phyloP scores from a whole-genome alignment of 495 filamentous ascomycete genomes.

The Lasiosphaeris hirsuta region DNA sequence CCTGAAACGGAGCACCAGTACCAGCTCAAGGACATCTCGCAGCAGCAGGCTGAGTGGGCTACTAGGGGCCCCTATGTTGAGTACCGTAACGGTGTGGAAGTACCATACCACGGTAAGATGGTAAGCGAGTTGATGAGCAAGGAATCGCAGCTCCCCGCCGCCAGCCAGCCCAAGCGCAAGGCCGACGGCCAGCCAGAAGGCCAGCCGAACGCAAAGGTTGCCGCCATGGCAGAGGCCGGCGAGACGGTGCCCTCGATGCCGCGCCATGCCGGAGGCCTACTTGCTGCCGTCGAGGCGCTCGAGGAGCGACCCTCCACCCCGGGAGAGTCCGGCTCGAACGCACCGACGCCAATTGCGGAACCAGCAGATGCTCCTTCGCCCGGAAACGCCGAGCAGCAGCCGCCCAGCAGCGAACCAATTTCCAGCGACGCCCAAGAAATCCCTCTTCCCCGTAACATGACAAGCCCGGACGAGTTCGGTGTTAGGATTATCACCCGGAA shows the following conservation, averaged over 20 bases:
- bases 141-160: slow-evolving; percentile 24
- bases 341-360: slow-evolving; percentile 34
- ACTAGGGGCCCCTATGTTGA: slow-evolving; percentile 22
- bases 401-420: slow-evolving; percentile 16
- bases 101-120: slow-evolving; percentile 32
- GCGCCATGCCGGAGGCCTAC: slow-evolving; percentile 40
- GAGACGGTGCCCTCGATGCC: slow-evolving; percentile 24
- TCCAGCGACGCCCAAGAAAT: slow-evolving; percentile 25
- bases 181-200: slow-evolving; percentile 40
- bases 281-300: slow-evolving; percentile 39
- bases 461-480: slow-evolving; percentile 39
- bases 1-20: slow-evolving; percentile 25
- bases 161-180: slow-evolving; percentile 32
- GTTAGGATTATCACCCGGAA: slow-evolving; percentile 36
- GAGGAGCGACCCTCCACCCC: slow-evolving; percentile 29
- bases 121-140: slow-evolving; percentile 27
- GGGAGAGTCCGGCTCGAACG: slow-evolving; percentile 35
- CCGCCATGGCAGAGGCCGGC: slow-evolving; percentile 25
- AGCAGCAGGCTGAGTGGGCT: slow-evolving; percentile 31
- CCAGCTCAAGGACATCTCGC: slow-evolving; percentile 29
- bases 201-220: slow-evolving; percentile 36
- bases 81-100: slow-evolving; percentile 28
- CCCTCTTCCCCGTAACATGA: slow-evolving; percentile 37
- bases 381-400: slow-evolving; percentile 12
- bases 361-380: slow-evolving; percentile 20